These are phyloP conservation scores for Gracilaria vermiculophylla DNA, from an alignment of 23 red algal genomes.

Conservation along the genomic window DNA sequence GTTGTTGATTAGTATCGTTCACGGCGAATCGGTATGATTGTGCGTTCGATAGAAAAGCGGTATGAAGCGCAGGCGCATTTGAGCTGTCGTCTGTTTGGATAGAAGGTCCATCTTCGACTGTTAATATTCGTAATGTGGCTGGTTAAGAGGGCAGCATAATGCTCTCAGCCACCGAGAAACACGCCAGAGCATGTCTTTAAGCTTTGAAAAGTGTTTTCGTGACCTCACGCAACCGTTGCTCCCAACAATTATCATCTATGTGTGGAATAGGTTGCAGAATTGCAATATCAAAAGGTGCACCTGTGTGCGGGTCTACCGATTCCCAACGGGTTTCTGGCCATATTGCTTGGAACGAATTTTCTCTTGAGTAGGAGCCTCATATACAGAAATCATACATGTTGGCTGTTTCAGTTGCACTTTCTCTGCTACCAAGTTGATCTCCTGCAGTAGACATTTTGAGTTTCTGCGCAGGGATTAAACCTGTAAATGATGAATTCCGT, in stretches of 20 bases:
- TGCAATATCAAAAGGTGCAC: constrained; percentile 52
- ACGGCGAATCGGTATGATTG: not conserved
- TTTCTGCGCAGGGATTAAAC: no score
- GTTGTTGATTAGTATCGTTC: not conserved
- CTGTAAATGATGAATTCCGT: no score
- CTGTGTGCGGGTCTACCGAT: constrained; percentile 50
- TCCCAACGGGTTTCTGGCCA: no score
- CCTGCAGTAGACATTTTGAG: no score
- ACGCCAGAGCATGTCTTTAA: constrained; percentile 36
- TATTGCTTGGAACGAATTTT: no score
- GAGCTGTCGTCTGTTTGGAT: not conserved
- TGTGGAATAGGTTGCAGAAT: constrained; percentile 46
- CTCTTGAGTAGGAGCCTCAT: no score
- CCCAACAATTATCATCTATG: constrained; percentile 53
- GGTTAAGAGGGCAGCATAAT: constrained; percentile 61
- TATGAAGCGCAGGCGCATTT: not conserved
- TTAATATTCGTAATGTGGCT: constrained; percentile 31
- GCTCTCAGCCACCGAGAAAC: constrained; percentile 48
- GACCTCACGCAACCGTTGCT: constrained; percentile 52
- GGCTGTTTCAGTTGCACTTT: not conserved
- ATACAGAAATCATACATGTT: not conserved
- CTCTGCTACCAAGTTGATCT: not conserved
- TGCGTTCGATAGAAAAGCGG: not conserved
- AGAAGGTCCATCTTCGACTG: not conserved
- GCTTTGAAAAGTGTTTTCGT: constrained; percentile 65